phyloP scores from a whole-genome alignment of 345 rosid species.

The Balakata baccata region DNA sequence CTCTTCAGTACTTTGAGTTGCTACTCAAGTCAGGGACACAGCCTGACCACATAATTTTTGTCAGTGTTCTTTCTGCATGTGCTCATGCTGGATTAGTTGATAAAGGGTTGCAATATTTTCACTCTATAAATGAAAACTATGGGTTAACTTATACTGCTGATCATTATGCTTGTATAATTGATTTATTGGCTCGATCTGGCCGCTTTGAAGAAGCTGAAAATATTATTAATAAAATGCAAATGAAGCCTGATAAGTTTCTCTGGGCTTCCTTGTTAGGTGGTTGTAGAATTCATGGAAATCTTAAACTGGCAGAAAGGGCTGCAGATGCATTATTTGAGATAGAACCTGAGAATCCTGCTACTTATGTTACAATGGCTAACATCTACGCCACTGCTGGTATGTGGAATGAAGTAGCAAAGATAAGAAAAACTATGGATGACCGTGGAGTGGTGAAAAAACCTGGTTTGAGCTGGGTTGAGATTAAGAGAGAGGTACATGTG shows the following conservation, averaged over 20 bases:
- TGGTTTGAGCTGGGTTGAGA: constrained; percentile 76
- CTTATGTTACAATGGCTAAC: constrained; percentile 85
- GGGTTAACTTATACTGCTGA: constrained; percentile 63
- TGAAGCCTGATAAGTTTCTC: constrained; percentile 71
- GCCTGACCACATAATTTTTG: constrained; percentile 77
- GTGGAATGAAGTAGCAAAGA: constrained; percentile 67
- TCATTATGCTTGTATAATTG: constrained; percentile 81
- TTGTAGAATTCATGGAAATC: constrained; percentile 70
- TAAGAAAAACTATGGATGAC: constrained; percentile 63
- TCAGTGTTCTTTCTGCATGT: constrained; percentile 84
- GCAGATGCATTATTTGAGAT: constrained; percentile 68
- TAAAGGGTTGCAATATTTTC: constrained; percentile 62
- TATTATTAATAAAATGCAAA: constrained; percentile 59
- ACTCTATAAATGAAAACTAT: constrained; percentile 55
- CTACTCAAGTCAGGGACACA: constrained; percentile 57
- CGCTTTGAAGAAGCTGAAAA: constrained; percentile 51
- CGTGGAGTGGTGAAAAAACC: constrained; percentile 66
- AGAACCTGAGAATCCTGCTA: constrained; percentile 83
- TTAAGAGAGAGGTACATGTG: constrained; percentile 58
- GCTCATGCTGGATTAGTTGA: constrained; percentile 81
- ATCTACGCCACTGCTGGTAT: constrained; percentile 69
- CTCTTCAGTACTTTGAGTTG: constrained; percentile 59
- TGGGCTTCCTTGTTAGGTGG: constrained; percentile 96
- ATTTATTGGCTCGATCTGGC: constrained; percentile 72
- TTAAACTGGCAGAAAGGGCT: constrained; percentile 68